Evolutionary conservation across 345 rosid species (phyloP), one percentile per base, ranked within the genome.

Genomic region (Ricinus communis): DNA sequence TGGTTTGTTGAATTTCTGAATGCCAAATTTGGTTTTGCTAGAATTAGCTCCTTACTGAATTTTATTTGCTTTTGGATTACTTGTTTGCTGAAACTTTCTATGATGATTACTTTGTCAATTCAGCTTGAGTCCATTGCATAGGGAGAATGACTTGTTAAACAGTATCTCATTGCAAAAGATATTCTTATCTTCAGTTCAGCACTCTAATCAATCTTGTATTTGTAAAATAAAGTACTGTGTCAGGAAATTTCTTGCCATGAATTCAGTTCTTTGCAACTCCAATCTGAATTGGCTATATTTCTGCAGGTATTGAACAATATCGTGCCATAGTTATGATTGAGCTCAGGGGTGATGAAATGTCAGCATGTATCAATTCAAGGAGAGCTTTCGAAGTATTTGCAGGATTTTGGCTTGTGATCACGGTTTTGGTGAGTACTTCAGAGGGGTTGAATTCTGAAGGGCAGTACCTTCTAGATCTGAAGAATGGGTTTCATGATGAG

Each of bases 401-500:
- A 30, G 83, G 60, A 61, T 71, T 82, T 50, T 69, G 85, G 62
- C 77, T 72, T 62, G 62, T 72, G 28, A 33, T 51, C 13, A 28
- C 59, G 41, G 50, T 69, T 21, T 49, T 72, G 70, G 40, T 72
- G 27, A 62, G 5, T n/a, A 22, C 47, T 30, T 55, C 81, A 36
- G 59, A 62, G 11, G 81, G 77, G 15, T 58, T 77, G 70, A 77
- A 62, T 73, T 77, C 70, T 28, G 81, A 77, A 49, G 77, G 81
- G 54, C 70, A 62, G 1, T 59, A 25, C 62, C 81, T 77, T 25
- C 74, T 77, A 8, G 86, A 86, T 75, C 83, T 91, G 30, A 91
- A 85, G 84, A 76, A 74, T 73, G 76, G 72, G 2, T 83, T 91
- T 14, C 73, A 61, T 49, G 96, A 91, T 72, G 73, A 84, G 59